Percentiles rank a stretch among this genome's conserved stretches.
Conservation (phyloP, 2,329 filamentous ascomycete genomes). For the Aspergillus jensenii region DNA sequence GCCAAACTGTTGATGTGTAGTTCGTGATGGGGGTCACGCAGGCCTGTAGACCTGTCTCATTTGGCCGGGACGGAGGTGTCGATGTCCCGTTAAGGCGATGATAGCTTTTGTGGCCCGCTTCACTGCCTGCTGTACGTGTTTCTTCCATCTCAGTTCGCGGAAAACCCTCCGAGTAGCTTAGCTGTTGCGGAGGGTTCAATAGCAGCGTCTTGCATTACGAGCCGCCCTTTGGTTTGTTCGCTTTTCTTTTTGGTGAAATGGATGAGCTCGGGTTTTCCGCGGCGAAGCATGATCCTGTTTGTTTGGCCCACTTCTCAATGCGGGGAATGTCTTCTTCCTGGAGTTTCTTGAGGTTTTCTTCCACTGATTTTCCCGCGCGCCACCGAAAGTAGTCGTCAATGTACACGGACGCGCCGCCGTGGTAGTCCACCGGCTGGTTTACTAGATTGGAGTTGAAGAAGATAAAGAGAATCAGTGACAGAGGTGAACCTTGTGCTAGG, state of each 20-base stretch:
- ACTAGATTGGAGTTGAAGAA: constrained; percentile 41
- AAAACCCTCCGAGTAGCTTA: constrained; percentile 27
- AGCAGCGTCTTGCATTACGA: constrained; percentile 16
- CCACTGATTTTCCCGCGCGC: constrained; percentile 18
- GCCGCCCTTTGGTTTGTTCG: constrained; percentile 9
- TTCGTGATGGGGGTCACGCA: constrained; percentile 22
- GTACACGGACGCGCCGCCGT: constrained; percentile 29
- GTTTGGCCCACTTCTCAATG: constrained; percentile 25
- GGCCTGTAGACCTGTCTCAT: constrained; percentile 27
- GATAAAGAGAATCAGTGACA: constrained; percentile 37
- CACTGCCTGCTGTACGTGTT: constrained; percentile 22
- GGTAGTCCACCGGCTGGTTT: constrained; percentile 20
- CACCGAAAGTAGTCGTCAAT: constrained; percentile 29
- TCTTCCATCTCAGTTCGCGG: constrained; percentile 24
- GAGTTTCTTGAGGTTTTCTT: constrained; percentile 22
- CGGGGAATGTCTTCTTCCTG: constrained; percentile 23
- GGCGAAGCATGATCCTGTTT: constrained; percentile 27
- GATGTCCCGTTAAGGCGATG: constrained; percentile 17
- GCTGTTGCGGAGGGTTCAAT: constrained; percentile 18
- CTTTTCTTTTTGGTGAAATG: constrained; percentile 25
- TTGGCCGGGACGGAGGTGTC: constrained; percentile 20
- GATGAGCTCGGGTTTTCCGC: constrained; percentile 32
- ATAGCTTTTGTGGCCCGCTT: constrained; percentile 18
- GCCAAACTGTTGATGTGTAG: constrained; percentile 24
- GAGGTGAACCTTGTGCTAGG: constrained; percentile 27